These are phyloP conservation scores for Austroboletus novae-zelandiae DNA, from an alignment of 1,284 basidiomycete genomes.

Conservation along the genomic window DNA sequence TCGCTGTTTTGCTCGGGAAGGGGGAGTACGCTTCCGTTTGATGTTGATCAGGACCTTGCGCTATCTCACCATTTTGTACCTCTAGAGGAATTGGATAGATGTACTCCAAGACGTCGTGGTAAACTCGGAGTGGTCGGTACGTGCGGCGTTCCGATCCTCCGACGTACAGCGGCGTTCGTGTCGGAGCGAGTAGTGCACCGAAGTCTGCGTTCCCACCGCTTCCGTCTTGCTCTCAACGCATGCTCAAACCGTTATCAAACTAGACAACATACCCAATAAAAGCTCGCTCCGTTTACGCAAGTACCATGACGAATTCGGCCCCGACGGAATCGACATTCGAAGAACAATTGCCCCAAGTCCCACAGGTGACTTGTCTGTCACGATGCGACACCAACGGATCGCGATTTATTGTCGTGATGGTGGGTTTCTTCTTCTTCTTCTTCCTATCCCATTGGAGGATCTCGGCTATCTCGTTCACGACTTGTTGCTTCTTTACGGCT, in stretches of 20 bases:
- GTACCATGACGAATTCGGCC: not conserved
- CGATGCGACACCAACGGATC: constrained; percentile 13
- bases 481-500: too few species aligned
- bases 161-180: too few species aligned
- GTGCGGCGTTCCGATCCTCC: not conserved
- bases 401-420: constrained; percentile 49
- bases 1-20: not conserved
- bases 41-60: not conserved
- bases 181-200: too few species aligned
- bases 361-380: not conserved
- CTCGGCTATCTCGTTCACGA: too few species aligned
- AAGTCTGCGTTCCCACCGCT: not conserved
- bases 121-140: not conserved
- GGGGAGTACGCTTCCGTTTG: not conserved
- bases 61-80: constrained; percentile 1
- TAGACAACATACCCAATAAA: not conserved
- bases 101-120: not conserved
- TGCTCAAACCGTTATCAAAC: not conserved
- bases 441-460: not conserved
- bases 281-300: not conserved
- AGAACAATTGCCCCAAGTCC: not conserved
- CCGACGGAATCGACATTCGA: not conserved
- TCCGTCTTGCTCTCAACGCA: not conserved
- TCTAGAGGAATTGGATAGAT: constrained; percentile 6
- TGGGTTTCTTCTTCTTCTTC: constrained; percentile 20